Evolutionary conservation across 768 basidiomycete species (phyloP).

Genomic region (Kwoniella europaea): DNA sequence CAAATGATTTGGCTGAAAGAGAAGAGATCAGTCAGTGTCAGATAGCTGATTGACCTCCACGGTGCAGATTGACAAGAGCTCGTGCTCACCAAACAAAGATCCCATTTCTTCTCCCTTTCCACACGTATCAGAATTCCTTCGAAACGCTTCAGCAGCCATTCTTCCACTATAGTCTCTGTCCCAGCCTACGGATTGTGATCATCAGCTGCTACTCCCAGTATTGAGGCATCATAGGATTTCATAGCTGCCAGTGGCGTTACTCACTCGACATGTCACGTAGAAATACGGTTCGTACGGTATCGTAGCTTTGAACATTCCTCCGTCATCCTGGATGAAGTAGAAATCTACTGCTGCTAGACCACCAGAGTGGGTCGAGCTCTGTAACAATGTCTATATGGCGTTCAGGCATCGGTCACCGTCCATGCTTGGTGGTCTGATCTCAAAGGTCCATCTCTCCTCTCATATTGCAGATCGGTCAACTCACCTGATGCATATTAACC

Average conservation of each 20-base stretch:
- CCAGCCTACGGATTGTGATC: conserved; percentile 65
- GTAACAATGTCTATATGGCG: conserved; percentile 72
- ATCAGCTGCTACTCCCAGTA: conserved; percentile 13
- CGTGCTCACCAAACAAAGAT: conserved; percentile 71
- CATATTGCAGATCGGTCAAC: conserved; percentile 52
- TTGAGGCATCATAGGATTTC: neutral
- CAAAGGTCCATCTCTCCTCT: too few species aligned
- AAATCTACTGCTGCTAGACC: conserved; percentile 92
- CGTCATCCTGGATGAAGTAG: conserved; percentile 97
- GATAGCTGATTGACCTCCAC: neutral
- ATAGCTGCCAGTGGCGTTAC: conserved; percentile 32
- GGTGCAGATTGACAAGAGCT: neutral
- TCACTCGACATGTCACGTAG: conserved; percentile 85
- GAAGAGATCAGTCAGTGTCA: conserved; percentile 1
- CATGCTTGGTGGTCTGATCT: too few species aligned
- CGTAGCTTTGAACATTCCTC: conserved; percentile 93
- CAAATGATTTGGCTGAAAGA: conserved; percentile 79
- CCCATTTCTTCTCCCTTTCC: conserved; percentile 83
- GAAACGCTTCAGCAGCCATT: conserved; percentile 92
- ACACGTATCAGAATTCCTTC: conserved; percentile 84
- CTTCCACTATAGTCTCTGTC: conserved; percentile 86
- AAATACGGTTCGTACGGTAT: conserved; percentile 94
- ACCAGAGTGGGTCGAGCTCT: conserved; percentile 79
- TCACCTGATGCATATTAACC: conserved; percentile 96
- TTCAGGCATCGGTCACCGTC: neutral